phyloP scores from a whole-genome alignment of 2,329 filamentous ascomycete species.

The Claviceps citrina region DNA sequence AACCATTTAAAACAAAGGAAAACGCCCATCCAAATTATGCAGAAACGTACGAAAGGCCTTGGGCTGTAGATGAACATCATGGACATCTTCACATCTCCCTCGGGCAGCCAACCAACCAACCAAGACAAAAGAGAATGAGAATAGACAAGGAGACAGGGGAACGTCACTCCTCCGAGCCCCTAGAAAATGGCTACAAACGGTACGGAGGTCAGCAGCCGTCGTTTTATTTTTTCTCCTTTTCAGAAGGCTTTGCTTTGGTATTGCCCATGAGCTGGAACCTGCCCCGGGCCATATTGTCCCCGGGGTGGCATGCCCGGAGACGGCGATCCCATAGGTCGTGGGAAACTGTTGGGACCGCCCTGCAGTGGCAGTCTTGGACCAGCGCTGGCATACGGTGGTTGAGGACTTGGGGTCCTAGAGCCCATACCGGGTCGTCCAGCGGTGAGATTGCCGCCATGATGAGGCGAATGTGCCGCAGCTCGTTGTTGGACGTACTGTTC shows the following conservation, averaged over 20 bases:
- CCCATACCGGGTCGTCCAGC: conserved; percentile 25
- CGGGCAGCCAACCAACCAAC: too few species aligned
- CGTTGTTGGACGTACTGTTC: conserved; percentile 78
- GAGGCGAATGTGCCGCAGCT: conserved; percentile 38
- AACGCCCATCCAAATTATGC: conserved; percentile 4
- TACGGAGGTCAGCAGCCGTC: neutral
- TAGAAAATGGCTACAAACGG: neutral
- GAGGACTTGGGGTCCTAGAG: conserved; percentile 15
- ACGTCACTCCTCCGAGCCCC: too few species aligned
- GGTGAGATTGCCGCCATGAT: conserved; percentile 43
- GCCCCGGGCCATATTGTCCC: conserved; percentile 15
- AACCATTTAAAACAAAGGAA: conserved; percentile 3
- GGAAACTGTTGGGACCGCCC: conserved; percentile 15
- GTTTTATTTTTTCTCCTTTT: too few species aligned
- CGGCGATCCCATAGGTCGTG: conserved; percentile 17
- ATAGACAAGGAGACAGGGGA: too few species aligned
- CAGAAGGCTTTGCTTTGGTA: conserved; percentile 25
- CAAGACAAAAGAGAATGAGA: neutral
- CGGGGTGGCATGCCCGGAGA: conserved; percentile 16
- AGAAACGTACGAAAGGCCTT: too few species aligned
- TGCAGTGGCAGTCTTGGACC: conserved; percentile 9
- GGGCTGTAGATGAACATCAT: neutral
- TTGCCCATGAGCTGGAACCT: conserved; percentile 12
- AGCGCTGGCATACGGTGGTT: conserved; percentile 12
- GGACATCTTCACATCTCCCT: too few species aligned